Evolutionary conservation across 805 yeast species (phyloP).

Genomic region (Candida methanosorbosa): DNA sequence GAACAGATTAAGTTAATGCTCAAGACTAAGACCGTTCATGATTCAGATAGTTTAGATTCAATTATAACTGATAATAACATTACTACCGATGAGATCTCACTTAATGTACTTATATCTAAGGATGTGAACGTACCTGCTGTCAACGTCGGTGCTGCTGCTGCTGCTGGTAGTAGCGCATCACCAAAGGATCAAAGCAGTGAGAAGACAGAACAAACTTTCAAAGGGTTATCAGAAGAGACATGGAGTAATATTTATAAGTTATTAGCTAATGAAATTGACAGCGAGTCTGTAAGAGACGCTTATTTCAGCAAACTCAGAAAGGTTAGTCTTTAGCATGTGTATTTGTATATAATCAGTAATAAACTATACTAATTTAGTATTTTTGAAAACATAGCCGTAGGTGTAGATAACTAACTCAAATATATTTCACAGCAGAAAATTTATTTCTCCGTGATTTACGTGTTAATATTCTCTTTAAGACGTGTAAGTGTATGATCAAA

Average conservation of each 20-base stretch:
- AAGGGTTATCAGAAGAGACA: conserved; percentile 12
- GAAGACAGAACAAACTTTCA: too few relatives aligned
- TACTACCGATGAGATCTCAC: conserved; percentile 15
- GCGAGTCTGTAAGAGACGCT: conserved; percentile 5
- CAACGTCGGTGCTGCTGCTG: conserved; percentile 1
- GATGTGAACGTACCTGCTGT: neutral
- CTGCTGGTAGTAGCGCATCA: too few relatives aligned
- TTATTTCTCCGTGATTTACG: too few relatives aligned
- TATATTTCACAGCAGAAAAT: too few relatives aligned
- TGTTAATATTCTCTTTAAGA: too few relatives aligned
- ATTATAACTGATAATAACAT: conserved; percentile 9
- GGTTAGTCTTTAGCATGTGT: conserved; percentile 1
- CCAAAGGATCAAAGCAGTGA: neutral
- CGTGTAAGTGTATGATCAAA: too few relatives aligned
- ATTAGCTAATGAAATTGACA: conserved; percentile 23
- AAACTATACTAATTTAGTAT: too few relatives aligned
- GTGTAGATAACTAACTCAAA: too few relatives aligned
- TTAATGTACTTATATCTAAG: conserved; percentile 28
- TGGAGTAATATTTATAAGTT: conserved; percentile 29
- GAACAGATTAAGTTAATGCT: conserved; percentile 36
- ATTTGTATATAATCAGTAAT: too few relatives aligned
- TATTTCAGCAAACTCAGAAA: conserved; percentile 10
- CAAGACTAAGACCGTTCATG: conserved; percentile 43
- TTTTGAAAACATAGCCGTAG: too few relatives aligned
- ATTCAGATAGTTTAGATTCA: conserved; percentile 24